phyloP scores from a whole-genome alignment of 768 basidiomycete species.

The Calvatia gigantea region DNA sequence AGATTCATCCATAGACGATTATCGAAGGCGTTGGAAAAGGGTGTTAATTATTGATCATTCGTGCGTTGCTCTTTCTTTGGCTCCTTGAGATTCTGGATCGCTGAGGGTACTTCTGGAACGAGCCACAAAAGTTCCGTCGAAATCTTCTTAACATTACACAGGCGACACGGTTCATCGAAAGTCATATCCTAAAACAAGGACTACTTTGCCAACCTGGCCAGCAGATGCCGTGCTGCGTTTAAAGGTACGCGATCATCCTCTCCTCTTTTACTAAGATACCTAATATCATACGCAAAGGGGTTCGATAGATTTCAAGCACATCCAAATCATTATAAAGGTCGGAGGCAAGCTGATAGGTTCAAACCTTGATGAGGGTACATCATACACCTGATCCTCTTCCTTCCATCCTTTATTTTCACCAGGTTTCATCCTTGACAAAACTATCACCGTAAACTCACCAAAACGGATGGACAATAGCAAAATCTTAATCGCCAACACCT shows the following conservation, averaged over 20 bases:
- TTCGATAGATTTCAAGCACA: constrained; percentile 94
- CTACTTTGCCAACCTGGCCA: constrained; percentile 96
- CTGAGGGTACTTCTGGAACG: constrained; percentile 46
- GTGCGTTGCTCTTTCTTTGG: constrained; percentile 41
- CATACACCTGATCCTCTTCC: not conserved
- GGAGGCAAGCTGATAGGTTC: constrained; percentile 98
- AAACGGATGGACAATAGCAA: constrained; percentile 94
- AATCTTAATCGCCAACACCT: constrained; percentile 97
- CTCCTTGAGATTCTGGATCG: not conserved
- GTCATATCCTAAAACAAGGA: constrained; percentile 96
- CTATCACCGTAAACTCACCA: constrained; percentile 90
- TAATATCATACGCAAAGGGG: constrained; percentile 45
- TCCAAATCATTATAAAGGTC: constrained; percentile 99
- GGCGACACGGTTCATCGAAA: constrained; percentile 93
- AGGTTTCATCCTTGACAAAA: constrained; percentile 98
- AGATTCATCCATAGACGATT: constrained; percentile 97
- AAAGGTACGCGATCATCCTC: constrained; percentile 46
- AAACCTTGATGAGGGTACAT: constrained; percentile 90
- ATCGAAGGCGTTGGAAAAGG: constrained; percentile 81
- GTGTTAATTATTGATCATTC: constrained; percentile 84
- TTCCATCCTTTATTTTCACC: constrained; percentile 1
- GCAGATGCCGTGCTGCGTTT: constrained; percentile 94
- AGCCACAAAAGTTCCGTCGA: constrained; percentile 72
- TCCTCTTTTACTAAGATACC: not conserved
- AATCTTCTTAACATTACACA: constrained; percentile 96